Base-by-base conservation (phyloP, 2,329 filamentous ascomycete species). In the Drechslerella coelobrocha region DNA sequence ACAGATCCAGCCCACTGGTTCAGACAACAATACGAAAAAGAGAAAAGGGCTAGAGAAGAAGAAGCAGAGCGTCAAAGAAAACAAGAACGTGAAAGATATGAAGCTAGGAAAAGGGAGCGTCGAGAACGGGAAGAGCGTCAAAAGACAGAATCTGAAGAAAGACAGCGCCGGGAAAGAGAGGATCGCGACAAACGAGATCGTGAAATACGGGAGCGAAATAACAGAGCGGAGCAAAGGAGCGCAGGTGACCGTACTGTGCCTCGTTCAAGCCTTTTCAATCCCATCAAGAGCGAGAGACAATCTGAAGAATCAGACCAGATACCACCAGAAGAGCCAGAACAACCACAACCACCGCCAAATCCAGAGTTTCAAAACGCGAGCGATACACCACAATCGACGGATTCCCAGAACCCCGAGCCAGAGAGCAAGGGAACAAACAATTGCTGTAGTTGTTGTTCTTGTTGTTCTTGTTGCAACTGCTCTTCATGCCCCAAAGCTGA, bases 1-100 rank as follows among this genome's bases (percentile, higher is more conserved):
- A 23, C 45, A 3, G 65, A 69, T 23, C 57, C 57, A 5, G 65
- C 48, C 7, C 56, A 69, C 45, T 62, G 24, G 12, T 69, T 69
- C 31, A 53, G 52, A 19, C 26, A 29, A 37, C 23, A 59, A 19
- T 54, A 37, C 8, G 51, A 69, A 19, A 27, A 24, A 4, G 37
- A 59, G 24, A 54, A 47, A 31, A 27, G 37, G 14, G 45, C 37
- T 29, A 45, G 51, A 34, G 26, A 47, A 21, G 51, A 37, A 24
- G 65, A 41, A 19, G 27, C 17, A n/a, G 56, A 61, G 29, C 63
- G 63, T 24, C 23, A 8, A 24, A 61, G 63, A 31, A 45, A 31
- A 3, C 54, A 68, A 57, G 57, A 69, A 27, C 57, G 50, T 10
- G 51, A 52, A 29, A 39, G 45, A 52, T 52, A 62, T 37, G 65